Evolutionary conservation across 106 monocot species (phyloP), one percentile per base, ranked within the genome.

Genomic region (Phalaenopsis equestris): DNA sequence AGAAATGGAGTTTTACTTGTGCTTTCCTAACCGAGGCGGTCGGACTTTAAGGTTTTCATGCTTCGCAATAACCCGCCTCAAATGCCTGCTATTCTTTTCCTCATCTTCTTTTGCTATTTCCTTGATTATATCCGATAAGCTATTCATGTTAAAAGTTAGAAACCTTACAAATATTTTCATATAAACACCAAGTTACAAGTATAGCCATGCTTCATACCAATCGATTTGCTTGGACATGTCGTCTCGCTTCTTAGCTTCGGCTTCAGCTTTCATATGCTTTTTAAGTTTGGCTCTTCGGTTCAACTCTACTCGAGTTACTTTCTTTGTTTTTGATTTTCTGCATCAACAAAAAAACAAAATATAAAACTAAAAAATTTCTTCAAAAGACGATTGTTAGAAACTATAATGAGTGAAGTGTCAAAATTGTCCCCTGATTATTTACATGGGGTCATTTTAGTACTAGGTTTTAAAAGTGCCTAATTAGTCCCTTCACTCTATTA

Each of bases 11-110:
- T 36, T 30, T 89, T 91, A 98, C 98, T 98, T 99, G 83, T 87
- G 84, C 82, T 90, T 99, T 43, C 99, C 99, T 78, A 99, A 73
- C 52, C 99, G 99, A 86, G 99, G 94, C 61, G 99, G 99, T 58
- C 81, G 83, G 79, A 81, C 67, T 81, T 91, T 99, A 48, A 87
- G 88, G 18, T 86, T 86, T 72, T 99, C 99, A 61, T 95, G 78
- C 85, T 84, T 95, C 38, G 93, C 85, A 21, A 91, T 84, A 30
- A 75, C 83, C 41, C 90, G 95, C 75, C 99, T 90, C 16, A 81
- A 67, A 82, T 90, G 93, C 67, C 93, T 88, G 82, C 67, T 88
- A 2, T 84, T 41, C 79, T 93, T 99, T 75, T 87, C 95, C 83
- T 93, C 85, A 81, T 99, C 95, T 57, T 95, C 99, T 80, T 91